Evolutionary conservation across 2,329 filamentous ascomycete species (phyloP).

Genomic region (Nothophoma quercina): DNA sequence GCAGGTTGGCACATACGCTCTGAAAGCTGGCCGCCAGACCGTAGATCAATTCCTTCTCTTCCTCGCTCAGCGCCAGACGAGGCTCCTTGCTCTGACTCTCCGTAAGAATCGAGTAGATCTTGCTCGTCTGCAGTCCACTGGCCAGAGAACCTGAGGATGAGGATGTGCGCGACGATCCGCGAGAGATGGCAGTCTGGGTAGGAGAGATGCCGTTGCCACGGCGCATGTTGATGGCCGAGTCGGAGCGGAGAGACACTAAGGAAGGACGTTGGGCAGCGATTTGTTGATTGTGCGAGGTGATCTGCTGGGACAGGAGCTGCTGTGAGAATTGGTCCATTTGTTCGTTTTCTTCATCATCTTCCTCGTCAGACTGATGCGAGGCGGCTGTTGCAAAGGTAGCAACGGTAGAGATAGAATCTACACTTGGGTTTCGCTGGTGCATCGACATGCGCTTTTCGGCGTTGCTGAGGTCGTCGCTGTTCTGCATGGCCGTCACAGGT

Average conservation of each 20-base stretch:
- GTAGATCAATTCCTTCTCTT: constrained; percentile 63
- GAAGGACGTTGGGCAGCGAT: constrained; percentile 24
- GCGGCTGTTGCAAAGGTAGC: constrained; percentile 70
- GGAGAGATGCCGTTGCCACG: constrained; percentile 36
- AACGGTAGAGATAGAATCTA: constrained; percentile 67
- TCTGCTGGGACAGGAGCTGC: constrained; percentile 42
- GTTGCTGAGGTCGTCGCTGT: constrained; percentile 27
- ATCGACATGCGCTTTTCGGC: constrained; percentile 39
- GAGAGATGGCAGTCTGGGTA: constrained; percentile 38
- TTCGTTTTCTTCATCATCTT: constrained; percentile 52
- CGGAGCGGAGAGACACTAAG: constrained; percentile 36
- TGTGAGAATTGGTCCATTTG: constrained; percentile 50
- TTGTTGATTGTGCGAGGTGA: constrained; percentile 35
- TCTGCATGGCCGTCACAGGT: constrained; percentile 41
- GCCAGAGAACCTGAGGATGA: constrained; percentile 42
- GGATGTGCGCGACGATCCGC: constrained; percentile 37
- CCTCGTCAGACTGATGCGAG: constrained; percentile 56
- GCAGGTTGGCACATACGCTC: constrained; percentile 60
- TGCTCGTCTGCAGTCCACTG: constrained; percentile 48
- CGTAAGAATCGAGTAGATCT: constrained; percentile 53
- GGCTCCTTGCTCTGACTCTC: constrained; percentile 44
- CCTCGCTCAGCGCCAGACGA: constrained; percentile 55
- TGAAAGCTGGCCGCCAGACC: constrained; percentile 62
- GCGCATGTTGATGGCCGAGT: constrained; percentile 45
- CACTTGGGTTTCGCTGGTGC: constrained; percentile 62